Base-by-base conservation (phyloP, 306 rosid genomes). In the Arachis hypogaea region DNA sequence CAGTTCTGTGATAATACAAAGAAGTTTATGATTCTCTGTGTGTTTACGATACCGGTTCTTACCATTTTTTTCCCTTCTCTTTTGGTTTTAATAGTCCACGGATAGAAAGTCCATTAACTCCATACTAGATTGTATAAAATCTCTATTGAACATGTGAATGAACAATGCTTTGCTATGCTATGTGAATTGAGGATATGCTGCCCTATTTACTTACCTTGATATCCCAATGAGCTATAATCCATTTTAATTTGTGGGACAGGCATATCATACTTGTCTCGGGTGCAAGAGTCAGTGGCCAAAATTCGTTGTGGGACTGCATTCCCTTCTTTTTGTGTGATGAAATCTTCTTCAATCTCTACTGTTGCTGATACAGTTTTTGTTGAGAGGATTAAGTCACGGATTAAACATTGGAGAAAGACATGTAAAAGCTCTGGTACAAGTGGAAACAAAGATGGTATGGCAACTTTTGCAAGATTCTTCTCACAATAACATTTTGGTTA, bases 251-350 rank as follows among this genome's bases (percentile, higher is more conserved):
- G 54, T 77, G 60, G 56, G 57, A 55, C 84, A 94, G 98, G 98
- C 55, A 78, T 94, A 78, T 94, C 98, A 2, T 94, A 91, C 84
- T 78, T 91, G 38, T 94, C 98, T 49, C 86, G 92, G 83, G 91
- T 62, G 40, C 97, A 91, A 77, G 98, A 94, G 80, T 75, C 86
- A 1, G 72, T 72, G 9, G 96, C 94, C 60, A 86, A 82, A 81
- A 51, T 56, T 71, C 83, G 80, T 52, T 80, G 57, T 5, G 88
- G 96, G 77, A 81, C 66, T 80, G 72, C 81, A 41, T 66, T 64
- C 7, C 54, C 86, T 41, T 58, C 81, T 29, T 72, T 59, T 78
- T 5, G 28, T 54, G 66, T 44, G 47, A 59, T 58, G 59, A 83
- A 81, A 75, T 75, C 89, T 64, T 74, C 88, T 75, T 64, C 83